phyloP scores from a whole-genome alignment of 164 flowering plant genomes.

The Vitis labrusca region DNA sequence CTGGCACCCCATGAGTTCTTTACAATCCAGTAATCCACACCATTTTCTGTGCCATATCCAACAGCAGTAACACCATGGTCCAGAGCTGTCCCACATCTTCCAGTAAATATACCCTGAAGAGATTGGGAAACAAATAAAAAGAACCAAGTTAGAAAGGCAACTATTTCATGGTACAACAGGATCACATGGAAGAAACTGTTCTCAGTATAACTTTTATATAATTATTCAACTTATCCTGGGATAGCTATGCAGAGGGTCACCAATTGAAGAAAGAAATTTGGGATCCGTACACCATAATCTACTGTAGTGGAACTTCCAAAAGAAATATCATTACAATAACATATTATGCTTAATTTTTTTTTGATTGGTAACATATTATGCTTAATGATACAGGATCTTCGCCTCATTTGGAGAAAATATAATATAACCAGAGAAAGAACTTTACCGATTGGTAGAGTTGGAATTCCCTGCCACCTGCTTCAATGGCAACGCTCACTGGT shows the following conservation, averaged over 20 bases:
- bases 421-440: not conserved
- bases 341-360: too few species aligned
- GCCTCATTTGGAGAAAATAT: not conserved
- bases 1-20: conserved; percentile 85
- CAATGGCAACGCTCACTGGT: conserved; percentile 83
- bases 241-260: not conserved
- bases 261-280: not conserved
- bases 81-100: conserved; percentile 69
- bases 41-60: conserved; percentile 87
- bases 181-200: not conserved
- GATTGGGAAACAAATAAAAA: not conserved
- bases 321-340: too few species aligned
- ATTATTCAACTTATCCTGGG: not conserved
- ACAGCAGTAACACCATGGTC: conserved; percentile 94
- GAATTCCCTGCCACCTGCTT: conserved; percentile 74
- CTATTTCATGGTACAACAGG: not conserved
- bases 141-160: not conserved
- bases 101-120: conserved; percentile 79
- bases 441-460: conserved; percentile 65
- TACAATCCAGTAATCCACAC: conserved; percentile 85
- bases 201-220: too few species aligned
- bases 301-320: too few species aligned
- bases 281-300: too few species aligned
- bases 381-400: not conserved
- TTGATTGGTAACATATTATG: not conserved